Conservation (phyloP, 2,329 filamentous ascomycete genomes). For the Diplodia corticola region DNA sequence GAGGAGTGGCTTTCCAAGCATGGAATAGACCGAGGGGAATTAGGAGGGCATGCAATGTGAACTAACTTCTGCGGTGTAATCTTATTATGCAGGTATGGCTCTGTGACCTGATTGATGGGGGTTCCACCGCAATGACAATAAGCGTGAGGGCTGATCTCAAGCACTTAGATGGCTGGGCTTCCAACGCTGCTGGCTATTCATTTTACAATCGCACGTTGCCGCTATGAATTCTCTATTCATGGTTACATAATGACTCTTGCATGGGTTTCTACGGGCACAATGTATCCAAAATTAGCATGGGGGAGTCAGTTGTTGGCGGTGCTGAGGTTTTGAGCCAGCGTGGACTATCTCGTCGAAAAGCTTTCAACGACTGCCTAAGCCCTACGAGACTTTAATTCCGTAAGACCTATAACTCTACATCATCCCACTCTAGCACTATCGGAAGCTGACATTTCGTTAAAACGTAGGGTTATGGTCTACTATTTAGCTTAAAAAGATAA, state of each 20-base stretch:
- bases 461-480: too few species aligned
- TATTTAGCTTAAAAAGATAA: too few species aligned
- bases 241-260: conserved; percentile 26
- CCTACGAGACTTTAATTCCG: background rate
- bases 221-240: conserved; percentile 27
- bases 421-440: too few species aligned
- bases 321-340: conserved; percentile 23
- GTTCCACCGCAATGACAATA: conserved; percentile 27
- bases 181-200: conserved; percentile 31
- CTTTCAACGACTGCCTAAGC: background rate
- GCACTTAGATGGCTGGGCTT: conserved; percentile 24
- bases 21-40: background rate
- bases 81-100: too few species aligned
- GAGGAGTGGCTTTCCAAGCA: too few species aligned
- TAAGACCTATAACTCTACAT: too few species aligned
- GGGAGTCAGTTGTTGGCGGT: conserved; percentile 21
- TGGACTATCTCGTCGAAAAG: conserved; percentile 11
- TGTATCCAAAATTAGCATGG: conserved; percentile 24
- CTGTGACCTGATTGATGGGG: conserved; percentile 25
- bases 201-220: conserved; percentile 28
- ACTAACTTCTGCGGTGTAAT: background rate
- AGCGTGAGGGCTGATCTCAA: conserved; percentile 26
- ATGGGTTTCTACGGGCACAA: background rate
- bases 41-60: background rate
- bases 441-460: too few species aligned